phyloP scores from a whole-genome alignment of 495 filamentous ascomycete genomes.

The Xylaria flabelliformis region DNA sequence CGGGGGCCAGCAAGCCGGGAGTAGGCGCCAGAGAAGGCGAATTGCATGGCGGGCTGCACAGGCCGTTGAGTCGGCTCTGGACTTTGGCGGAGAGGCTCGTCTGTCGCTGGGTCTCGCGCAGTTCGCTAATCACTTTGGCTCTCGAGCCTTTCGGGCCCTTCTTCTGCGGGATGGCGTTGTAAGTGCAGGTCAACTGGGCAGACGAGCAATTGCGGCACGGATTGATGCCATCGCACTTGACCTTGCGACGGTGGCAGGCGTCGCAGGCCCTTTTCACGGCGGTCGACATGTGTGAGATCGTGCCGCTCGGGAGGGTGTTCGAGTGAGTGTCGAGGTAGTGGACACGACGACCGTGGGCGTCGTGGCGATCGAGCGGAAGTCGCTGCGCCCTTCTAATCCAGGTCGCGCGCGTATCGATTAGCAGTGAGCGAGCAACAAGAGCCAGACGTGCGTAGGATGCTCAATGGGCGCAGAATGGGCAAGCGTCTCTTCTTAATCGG shows the following conservation, averaged over 20 bases:
- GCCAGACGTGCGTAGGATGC: slow-evolving; percentile 26
- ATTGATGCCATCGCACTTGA: slow-evolving; percentile 75
- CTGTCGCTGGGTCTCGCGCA: slow-evolving; percentile 70
- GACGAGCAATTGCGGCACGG: slow-evolving; percentile 75
- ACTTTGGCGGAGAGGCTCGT: slow-evolving; percentile 61
- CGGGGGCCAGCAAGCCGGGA: slow-evolving; percentile 63
- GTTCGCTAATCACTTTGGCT: slow-evolving; percentile 81
- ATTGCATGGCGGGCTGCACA: slow-evolving; percentile 50
- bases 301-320: slow-evolving; percentile 10
- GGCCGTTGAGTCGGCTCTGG: slow-evolving; percentile 51
- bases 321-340: slow-evolving; percentile 11
- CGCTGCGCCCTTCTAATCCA: slow-evolving; percentile 24
- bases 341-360: background rate
- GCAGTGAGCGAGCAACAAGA: slow-evolving; percentile 28
- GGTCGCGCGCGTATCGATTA: slow-evolving; percentile 27
- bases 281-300: slow-evolving; percentile 50
- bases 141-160: slow-evolving; percentile 84
- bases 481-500: slow-evolving; percentile 41
- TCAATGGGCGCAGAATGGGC: slow-evolving; percentile 34
- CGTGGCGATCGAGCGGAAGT: background rate
- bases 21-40: slow-evolving; percentile 55
- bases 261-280: slow-evolving; percentile 76
- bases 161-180: slow-evolving; percentile 84
- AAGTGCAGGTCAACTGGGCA: slow-evolving; percentile 75
- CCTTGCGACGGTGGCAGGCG: slow-evolving; percentile 83